phyloP scores from a whole-genome alignment of 2,329 filamentous ascomycete species.

The Sporothrix euskadiensis region DNA sequence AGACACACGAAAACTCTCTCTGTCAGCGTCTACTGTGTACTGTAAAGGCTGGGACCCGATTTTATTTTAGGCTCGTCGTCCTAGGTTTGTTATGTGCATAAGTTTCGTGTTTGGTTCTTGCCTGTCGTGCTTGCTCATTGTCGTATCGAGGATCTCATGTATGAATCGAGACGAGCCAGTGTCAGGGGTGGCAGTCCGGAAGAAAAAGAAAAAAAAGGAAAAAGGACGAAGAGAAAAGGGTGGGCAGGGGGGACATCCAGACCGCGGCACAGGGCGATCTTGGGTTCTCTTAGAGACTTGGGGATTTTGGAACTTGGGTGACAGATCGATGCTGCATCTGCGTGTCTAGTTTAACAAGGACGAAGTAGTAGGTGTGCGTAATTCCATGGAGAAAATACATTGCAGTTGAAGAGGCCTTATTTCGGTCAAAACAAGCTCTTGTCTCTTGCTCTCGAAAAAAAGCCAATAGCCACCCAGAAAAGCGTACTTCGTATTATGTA shows the following conservation, averaged over 20 bases:
- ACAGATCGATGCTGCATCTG: not conserved
- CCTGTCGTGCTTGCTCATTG: constrained; percentile 5
- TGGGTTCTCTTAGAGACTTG: not conserved
- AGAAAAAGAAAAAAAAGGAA: not conserved
- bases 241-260: not conserved
- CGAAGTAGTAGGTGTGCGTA: not conserved
- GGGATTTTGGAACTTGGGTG: not conserved
- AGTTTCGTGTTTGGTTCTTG: not conserved
- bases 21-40: too few species aligned
- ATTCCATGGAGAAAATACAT: not conserved
- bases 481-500: not conserved
- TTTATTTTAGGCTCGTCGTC: constrained; percentile 8
- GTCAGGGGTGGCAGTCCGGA: too few species aligned
- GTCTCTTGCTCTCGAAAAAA: not conserved
- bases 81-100: not conserved
- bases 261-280: not conserved
- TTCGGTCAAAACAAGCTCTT: not conserved
- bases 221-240: not conserved
- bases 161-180: not conserved
- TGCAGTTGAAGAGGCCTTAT: not conserved
- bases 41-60: not conserved
- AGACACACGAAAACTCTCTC: not conserved
- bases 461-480: not conserved
- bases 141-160: constrained; percentile 20
- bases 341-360: not conserved